Base-by-base conservation (phyloP, 1,284 basidiomycete genomes). In the Ceratobasidium sp. region DNA sequence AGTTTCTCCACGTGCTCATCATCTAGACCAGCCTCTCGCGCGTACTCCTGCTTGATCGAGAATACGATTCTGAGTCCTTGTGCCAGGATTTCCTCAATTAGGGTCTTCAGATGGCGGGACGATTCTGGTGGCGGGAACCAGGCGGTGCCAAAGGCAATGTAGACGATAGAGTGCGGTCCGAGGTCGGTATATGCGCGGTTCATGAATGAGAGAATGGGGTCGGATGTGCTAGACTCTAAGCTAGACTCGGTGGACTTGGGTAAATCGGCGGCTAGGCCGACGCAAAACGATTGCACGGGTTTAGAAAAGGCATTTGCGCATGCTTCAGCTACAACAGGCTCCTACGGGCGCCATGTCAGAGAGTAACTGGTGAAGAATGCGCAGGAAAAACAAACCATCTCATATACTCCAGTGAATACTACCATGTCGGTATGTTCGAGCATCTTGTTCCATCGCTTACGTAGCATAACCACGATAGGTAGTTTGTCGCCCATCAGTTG, bases 71-170 rank as follows among this genome's bases (percentile, higher is more conserved):
- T 28, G 18, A 55, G 56, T n/a, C 63, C 63, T 13, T 55, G n/a
- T 2, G 26, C 33, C 1, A 64, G 4, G 0, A 76, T 76, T n/a
- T 76, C 72, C 7, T 76, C 49, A 9, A 79, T 13, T 0, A 75
- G 26, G 13, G 53, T 49, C 3, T 15, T 69, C 15, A 79, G 44
- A 39, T 79, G 78, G 20, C 10, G 4, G n/a, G n/a, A 12, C 5
- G 72, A 76, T 6, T 44, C 20, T 3, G 72, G 72, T 0, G 39
- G 23, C 26, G 78, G 78, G 44, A 75, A 72, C 23, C 55, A 76
- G 40, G 39, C 18, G 6, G 71, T 55, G n/a, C 78, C 78, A 18
- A 79, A 79, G 2, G 71, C 61, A 28, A 75, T 51, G 51, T 79
- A 79, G 9, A 79, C n/a, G 1, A 69, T 71, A 13, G 63, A 68